Evolutionary conservation across 2,329 filamentous ascomycete species (phyloP).

Genomic region (Aspergillus transmontanensis): DNA sequence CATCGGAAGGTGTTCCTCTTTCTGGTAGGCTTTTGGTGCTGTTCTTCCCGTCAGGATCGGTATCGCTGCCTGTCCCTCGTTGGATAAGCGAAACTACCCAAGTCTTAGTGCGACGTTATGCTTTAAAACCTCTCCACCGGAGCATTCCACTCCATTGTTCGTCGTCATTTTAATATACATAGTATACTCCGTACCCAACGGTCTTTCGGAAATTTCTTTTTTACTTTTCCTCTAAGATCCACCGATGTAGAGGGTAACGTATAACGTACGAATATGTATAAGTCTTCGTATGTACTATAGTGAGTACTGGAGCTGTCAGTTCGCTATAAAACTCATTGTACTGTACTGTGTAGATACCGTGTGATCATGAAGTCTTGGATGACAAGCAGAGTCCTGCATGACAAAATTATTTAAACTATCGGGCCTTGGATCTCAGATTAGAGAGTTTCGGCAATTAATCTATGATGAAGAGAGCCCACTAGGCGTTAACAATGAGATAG

Average conservation of each 20-base stretch:
- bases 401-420: background rate
- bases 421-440: background rate
- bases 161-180: constrained; percentile 1
- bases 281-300: background rate
- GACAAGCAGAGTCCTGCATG: background rate
- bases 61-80: background rate
- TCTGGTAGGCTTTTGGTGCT: background rate
- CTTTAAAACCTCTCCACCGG: constrained; percentile 2
- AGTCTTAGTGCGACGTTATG: constrained; percentile 3
- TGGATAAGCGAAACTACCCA: background rate
- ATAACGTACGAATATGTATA: background rate
- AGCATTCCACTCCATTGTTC: constrained; percentile 1
- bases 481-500: background rate
- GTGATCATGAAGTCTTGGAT: background rate
- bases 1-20: background rate
- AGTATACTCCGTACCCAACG: background rate
- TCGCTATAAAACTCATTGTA: background rate
- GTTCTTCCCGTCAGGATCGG: background rate
- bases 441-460: background rate
- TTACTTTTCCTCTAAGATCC: background rate
- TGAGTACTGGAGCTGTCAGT: background rate
- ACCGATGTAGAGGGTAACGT: background rate
- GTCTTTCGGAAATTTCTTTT: background rate
- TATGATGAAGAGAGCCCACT: background rate
- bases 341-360: background rate